Evolutionary conservation across 768 basidiomycete species (phyloP), one percentile per base, ranked within the genome.

Genomic region (Podaxis pistillaris): DNA sequence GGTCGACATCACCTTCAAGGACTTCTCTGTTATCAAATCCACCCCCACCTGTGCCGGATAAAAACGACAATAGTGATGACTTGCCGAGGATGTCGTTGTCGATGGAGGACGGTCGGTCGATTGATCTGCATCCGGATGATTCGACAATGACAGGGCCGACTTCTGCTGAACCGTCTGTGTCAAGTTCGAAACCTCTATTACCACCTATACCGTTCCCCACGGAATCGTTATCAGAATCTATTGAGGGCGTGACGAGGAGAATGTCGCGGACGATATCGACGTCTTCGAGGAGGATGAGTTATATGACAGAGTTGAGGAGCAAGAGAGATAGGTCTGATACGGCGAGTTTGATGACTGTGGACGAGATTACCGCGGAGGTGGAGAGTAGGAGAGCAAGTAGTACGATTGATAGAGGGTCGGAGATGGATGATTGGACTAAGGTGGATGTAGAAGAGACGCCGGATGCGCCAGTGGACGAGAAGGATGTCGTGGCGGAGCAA

Each of bases 281-380:
- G 54, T 80, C 82, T 46, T 88, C 83, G 40, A 85, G 83, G 66
- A 86, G 93, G 4, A 82, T 88, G 79, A 94, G 92, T 70, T 89
- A 86, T 71, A 89, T 91, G 78, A 90, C 88, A 1, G 92, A 94
- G 69, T 72, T 93, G 60, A 81, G 91, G 63, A 91, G 86, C 72
- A 91, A 87, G 72, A 86, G 91, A 22, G 94, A 97, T 68, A 81
- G 84, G 41, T 91, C 91, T 0, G 94, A 96, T 69, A 93, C 94
- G 7, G 93, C 93, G 3, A 94, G 92, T 67, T 76, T 98, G 68
- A 83, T 98, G 74, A 99, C 96, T 0, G 93, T 99, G 24, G 96
- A 99, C 70, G 94, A 99, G 75, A 97, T 99, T 69, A 98, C 97
- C 0, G 95, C 94, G 9, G 91, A 96, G 69, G 91, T 99, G 7